Evolutionary conservation across 75 land plant species (phyloP).

Genomic region (Pinus albicaulis): DNA sequence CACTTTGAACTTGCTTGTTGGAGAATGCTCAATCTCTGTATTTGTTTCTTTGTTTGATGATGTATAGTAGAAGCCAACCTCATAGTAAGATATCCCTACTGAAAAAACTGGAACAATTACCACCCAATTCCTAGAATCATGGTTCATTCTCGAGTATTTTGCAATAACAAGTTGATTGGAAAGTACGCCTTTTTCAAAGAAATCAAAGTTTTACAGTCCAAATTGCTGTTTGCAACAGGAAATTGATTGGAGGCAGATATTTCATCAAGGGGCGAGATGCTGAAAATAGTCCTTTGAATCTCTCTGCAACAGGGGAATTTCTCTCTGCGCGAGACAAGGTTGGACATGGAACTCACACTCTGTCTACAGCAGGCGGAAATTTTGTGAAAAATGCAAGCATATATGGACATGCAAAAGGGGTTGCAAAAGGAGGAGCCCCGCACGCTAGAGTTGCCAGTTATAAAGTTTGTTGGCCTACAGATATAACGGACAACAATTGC

Average conservation of each 20-base stretch:
- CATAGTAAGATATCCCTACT: no score
- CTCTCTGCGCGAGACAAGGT: slow-evolving; percentile 77
- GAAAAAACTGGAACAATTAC: no score
- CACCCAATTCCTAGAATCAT: neutral
- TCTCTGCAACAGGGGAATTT: slow-evolving; percentile 48
- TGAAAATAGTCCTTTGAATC: slow-evolving; percentile 16
- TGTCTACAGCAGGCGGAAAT: slow-evolving; percentile 72
- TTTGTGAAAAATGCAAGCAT: slow-evolving; percentile 50
- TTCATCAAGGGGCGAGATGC: slow-evolving; percentile 81
- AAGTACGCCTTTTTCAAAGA: neutral
- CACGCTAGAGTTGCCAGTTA: slow-evolving; percentile 79
- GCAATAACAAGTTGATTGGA: slow-evolving; percentile 67
- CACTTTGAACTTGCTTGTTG: no score
- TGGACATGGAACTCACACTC: slow-evolving; percentile 89
- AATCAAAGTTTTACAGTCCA: neutral
- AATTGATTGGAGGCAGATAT: slow-evolving; percentile 79
- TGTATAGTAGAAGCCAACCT: neutral
- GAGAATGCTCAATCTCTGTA: no score
- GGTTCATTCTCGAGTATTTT: neutral
- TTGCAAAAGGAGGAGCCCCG: slow-evolving; percentile 81
- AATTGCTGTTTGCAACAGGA: slow-evolving; percentile 53
- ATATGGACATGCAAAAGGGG: slow-evolving; percentile 64
- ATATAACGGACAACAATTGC: slow-evolving; percentile 29
- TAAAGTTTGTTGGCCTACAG: slow-evolving; percentile 86
- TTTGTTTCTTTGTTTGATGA: no score